Percentiles rank a stretch among this genome's conserved stretches.
These are phyloP conservation scores for Dunaliella primolecta DNA, from an alignment of 139 green algal species.

Conservation along the genomic window DNA sequence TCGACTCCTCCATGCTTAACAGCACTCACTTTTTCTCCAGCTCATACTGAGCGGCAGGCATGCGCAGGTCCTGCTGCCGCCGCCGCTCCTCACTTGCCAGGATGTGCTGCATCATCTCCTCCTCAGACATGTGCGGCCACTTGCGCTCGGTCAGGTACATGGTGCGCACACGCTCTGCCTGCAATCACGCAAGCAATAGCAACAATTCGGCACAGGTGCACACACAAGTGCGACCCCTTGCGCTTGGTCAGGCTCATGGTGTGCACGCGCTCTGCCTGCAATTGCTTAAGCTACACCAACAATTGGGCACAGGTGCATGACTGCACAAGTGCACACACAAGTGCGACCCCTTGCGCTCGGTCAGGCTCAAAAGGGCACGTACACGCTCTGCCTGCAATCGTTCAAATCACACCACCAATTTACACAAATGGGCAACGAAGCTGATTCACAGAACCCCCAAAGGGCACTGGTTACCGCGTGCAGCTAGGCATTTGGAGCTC, in stretches of 20 bases:
- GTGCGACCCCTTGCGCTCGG: not conserved
- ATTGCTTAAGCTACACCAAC: no score
- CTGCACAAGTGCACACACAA: no score
- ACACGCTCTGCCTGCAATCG: conserved; percentile 7
- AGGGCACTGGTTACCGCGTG: no score
- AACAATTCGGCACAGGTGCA: no score
- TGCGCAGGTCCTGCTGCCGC: conserved; percentile 45
- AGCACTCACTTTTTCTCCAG: conserved; percentile 55
- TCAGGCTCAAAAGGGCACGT: not conserved
- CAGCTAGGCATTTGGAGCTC: no score
- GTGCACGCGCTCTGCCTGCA: not conserved
- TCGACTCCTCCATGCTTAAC: no score
- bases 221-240: not conserved
- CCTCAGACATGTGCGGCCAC: conserved; percentile 8
- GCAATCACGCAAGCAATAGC: no score
- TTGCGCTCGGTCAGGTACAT: conserved; percentile 8
- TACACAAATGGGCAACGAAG: no score
- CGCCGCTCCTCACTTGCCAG: conserved; percentile 43
- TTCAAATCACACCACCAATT: no score
- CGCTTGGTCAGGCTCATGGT: not conserved
- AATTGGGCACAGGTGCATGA: no score
- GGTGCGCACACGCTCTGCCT: not conserved
- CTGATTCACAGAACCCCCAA: no score
- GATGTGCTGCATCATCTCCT: conserved; percentile 28
- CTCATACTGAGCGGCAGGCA: conserved; percentile 56